Conservation (phyloP, 176 grass and related monocot species). For the Microstegium vimineum region DNA sequence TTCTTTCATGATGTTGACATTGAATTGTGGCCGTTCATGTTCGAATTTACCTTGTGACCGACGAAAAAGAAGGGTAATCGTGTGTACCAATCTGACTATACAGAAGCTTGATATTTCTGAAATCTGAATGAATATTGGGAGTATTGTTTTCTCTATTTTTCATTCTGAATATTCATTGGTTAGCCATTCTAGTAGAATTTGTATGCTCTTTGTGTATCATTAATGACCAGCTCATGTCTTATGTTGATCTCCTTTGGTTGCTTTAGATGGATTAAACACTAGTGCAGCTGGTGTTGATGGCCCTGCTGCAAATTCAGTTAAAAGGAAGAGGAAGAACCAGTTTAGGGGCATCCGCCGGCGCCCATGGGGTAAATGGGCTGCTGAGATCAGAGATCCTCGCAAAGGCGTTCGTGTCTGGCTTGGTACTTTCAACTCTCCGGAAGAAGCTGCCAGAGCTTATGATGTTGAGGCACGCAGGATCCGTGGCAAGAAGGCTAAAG, state of each 20-base stretch:
- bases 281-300: conserved; percentile 23
- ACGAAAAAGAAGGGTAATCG: background rate
- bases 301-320: conserved; percentile 24
- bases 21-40: background rate
- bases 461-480: conserved; percentile 83
- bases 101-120: background rate
- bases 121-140: background rate
- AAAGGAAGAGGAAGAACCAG: conserved; percentile 79
- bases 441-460: conserved; percentile 96
- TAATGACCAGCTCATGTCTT: background rate
- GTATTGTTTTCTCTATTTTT: background rate
- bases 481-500: conserved; percentile 94
- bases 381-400: conserved; percentile 94
- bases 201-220: background rate
- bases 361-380: conserved; percentile 98
- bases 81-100: background rate
- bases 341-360: conserved; percentile 90
- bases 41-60: background rate
- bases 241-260: conserved; percentile 11
- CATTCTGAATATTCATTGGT: background rate
- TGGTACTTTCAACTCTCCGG: conserved; percentile 83
- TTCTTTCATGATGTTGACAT: background rate
- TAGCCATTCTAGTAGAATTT: background rate
- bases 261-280: conserved; percentile 32
- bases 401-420: conserved; percentile 97